Base-by-base conservation (phyloP, 2,329 filamentous ascomycete genomes). In the Neonectria magnoliae region DNA sequence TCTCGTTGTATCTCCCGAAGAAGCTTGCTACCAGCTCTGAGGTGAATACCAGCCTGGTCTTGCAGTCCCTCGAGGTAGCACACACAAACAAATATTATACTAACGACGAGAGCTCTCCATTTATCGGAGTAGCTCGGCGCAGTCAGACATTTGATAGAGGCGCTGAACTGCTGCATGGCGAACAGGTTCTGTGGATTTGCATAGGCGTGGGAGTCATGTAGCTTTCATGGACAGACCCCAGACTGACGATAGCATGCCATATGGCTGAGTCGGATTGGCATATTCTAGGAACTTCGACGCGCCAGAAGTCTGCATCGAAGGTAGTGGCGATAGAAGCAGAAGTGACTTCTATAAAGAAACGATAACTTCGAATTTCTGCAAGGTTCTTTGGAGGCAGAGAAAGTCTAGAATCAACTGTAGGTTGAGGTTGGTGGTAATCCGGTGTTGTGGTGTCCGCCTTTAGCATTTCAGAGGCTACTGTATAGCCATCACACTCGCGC, bases 181-280 rank as follows among this genome's bases (percentile, higher is more conserved):
- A 65, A 62, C 4, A 44, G 0, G 7, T 14, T 16, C 25, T 25
- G 13, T 6, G 1, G 22, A 14, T 14, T 14, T 22, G 7, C 10
- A 3, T 1, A 1, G 44, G 44, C 8, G 10, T 8, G 22, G 20
- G 10, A 13, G 44, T 25, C 20, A 47, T 7, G 38, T 44, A 45
- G 3, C 36, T 41, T 38, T 68, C 65, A 3, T 68, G 65, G 0
- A 61, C 56, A 6, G 61, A 48, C 1, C 65, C 65, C 0, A 68
- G 55, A 13, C 65, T 68, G 2, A 68, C 65, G 1, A 65, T 53
- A 0, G 66, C 66, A 13, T 68, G 65, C 66, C 66, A 68, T 5
- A 68, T 65, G 0, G 61, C 66, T 0, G 60, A 25, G 41, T 68
- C 66, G 0, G 53, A 48, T 1, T 65, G 38, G 2, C 66, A 68